Evolutionary conservation across 768 basidiomycete genomes (phyloP).

Genomic region (Pleurotus pulmonarius): DNA sequence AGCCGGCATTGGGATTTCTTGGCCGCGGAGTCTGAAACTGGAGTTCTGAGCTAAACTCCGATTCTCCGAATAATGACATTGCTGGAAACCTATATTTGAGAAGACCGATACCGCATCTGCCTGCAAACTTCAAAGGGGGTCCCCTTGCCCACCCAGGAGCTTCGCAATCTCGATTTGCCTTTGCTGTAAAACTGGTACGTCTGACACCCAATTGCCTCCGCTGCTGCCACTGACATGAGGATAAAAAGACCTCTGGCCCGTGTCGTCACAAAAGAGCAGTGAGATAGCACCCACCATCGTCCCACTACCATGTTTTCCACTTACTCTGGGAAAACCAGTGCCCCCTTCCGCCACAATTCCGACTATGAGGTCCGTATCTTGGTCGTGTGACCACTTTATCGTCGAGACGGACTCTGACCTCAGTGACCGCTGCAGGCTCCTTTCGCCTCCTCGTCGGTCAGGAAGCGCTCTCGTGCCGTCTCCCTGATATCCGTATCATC

Average conservation of each 20-base stretch:
- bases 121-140: neutral
- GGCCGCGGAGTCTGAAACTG: neutral
- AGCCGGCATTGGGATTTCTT: no score
- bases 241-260: neutral
- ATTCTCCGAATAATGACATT: neutral
- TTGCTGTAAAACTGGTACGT: neutral
- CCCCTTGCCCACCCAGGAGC: neutral
- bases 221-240: neutral
- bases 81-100: neutral
- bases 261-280: neutral
- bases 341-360: neutral
- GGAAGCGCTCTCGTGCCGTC: conserved; percentile 1
- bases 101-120: neutral
- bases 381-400: conserved; percentile 3
- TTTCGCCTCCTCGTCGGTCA: conserved; percentile 79
- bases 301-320: conserved; percentile 2
- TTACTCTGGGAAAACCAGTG: neutral
- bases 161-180: neutral
- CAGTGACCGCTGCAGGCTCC: conserved; percentile 50
- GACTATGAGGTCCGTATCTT: conserved; percentile 5
- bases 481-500: conserved; percentile 24
- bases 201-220: neutral
- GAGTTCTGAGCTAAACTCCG: neutral
- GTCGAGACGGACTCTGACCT: neutral
- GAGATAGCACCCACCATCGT: neutral